Percentiles rank a stretch among this genome's conserved stretches.
Evolutionary conservation across 768 basidiomycete species (phyloP).

Genomic region (Termitomyces sp.): DNA sequence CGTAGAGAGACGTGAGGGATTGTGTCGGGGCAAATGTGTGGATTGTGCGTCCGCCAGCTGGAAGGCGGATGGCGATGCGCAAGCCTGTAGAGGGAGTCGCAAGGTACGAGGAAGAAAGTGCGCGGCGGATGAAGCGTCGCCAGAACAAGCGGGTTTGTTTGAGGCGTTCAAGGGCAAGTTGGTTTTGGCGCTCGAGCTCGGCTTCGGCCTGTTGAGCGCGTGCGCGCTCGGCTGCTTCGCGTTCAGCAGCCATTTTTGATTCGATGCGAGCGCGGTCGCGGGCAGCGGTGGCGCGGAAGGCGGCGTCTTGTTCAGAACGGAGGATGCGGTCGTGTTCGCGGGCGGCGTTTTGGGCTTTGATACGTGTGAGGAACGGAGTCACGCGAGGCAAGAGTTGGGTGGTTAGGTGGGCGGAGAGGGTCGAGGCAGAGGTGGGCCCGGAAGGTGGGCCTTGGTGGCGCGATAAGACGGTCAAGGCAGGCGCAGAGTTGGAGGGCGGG

Average conservation of each 20-base stretch:
- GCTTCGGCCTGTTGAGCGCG: conserved; percentile 24
- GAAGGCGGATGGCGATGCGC: conserved; percentile 2
- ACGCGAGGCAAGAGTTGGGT: conserved; percentile 79
- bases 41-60: conserved; percentile 50
- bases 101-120: conserved; percentile 18
- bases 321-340: conserved; percentile 52
- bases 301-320: conserved; percentile 74
- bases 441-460: conserved; percentile 69
- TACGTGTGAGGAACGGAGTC: conserved; percentile 62
- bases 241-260: conserved; percentile 41
- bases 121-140: conserved; percentile 46
- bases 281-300: background rate
- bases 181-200: background rate
- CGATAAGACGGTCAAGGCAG: conserved; percentile 76
- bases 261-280: conserved; percentile 38
- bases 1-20: conserved; percentile 62
- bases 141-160: conserved; percentile 16
- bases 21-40: conserved; percentile 46
- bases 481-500: conserved; percentile 24
- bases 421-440: conserved; percentile 56
- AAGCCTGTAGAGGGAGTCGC: background rate
- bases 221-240: conserved; percentile 28
- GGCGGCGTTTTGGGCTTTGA: conserved; percentile 46
- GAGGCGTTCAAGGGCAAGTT: background rate
- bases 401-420: conserved; percentile 63